These are phyloP conservation scores for Pseudogymnoascus sp. DNA, from an alignment of 2,329 filamentous ascomycete species.

Conservation along the genomic window DNA sequence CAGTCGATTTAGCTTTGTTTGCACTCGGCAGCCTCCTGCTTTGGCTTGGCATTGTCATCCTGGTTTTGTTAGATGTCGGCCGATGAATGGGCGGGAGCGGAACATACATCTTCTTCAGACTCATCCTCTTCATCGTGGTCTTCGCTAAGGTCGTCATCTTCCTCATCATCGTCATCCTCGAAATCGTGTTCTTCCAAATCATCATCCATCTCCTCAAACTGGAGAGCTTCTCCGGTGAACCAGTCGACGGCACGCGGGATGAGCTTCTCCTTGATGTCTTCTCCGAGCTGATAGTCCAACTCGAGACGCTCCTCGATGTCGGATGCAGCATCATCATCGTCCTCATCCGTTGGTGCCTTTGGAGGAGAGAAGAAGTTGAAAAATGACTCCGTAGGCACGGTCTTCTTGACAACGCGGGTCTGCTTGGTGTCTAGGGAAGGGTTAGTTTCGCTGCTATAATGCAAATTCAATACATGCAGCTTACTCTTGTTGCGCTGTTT, in stretches of 20 bases:
- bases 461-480: slow-evolving; percentile 23
- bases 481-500: slow-evolving; percentile 99
- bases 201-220: slow-evolving; percentile 87
- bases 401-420: slow-evolving; percentile 98
- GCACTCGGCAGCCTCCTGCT: slow-evolving; percentile 91
- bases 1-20: slow-evolving; percentile 68
- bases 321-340: slow-evolving; percentile 63
- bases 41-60: slow-evolving; percentile 83
- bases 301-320: slow-evolving; percentile 97
- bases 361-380: slow-evolving; percentile 91
- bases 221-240: slow-evolving; percentile 97
- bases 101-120: slow-evolving; percentile 65
- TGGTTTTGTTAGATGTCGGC: slow-evolving; percentile 29
- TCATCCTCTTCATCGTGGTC: slow-evolving; percentile 72
- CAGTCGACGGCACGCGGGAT: slow-evolving; percentile 98
- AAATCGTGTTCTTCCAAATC: slow-evolving; percentile 76
- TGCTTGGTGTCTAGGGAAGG: slow-evolving; percentile 79
- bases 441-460: not conserved
- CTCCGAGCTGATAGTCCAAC: slow-evolving; percentile 95
- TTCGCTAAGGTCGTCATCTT: slow-evolving; percentile 77
- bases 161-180: slow-evolving; percentile 80
- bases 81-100: not conserved
- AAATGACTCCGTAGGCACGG: slow-evolving; percentile 96
- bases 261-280: slow-evolving; percentile 99
- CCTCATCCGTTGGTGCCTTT: slow-evolving; percentile 66